phyloP scores from a whole-genome alignment of 192 early-diverging fungal genomes.

The Linderina pennispora region DNA sequence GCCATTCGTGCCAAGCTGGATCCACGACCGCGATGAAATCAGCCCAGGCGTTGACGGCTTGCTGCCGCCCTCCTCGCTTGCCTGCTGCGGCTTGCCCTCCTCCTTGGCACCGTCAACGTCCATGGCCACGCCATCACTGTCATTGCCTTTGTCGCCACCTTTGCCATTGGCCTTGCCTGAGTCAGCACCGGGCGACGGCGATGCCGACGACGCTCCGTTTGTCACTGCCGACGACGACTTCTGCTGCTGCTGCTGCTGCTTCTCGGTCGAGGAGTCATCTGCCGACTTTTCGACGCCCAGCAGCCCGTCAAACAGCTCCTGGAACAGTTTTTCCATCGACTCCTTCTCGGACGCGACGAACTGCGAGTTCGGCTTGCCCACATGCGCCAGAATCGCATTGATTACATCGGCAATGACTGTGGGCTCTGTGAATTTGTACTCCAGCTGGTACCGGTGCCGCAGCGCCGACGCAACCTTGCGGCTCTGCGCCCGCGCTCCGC shows the following conservation, averaged over 20 bases:
- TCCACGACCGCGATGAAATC: conserved; percentile 48
- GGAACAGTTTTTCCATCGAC: conserved; percentile 69
- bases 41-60: conserved; percentile 46
- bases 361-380: conserved; percentile 54
- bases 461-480: conserved; percentile 40
- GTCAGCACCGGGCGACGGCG: neutral
- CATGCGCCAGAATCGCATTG: conserved; percentile 65
- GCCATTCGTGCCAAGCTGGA: conserved; percentile 20
- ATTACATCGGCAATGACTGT: conserved; percentile 74
- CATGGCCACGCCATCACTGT: neutral
- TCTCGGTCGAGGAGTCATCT: neutral
- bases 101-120: conserved; percentile 5
- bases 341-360: conserved; percentile 61
- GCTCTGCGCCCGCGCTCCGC: conserved; percentile 24
- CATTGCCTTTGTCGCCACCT: neutral
- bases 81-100: neutral
- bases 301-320: conserved; percentile 57
- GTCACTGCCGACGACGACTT: neutral
- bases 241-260: neutral
- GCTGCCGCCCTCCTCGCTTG: conserved; percentile 20
- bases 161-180: neutral
- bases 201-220: neutral
- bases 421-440: conserved; percentile 68
- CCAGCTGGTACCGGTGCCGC: conserved; percentile 68
- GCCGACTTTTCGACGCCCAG: conserved; percentile 28